Percentiles rank a stretch among this genome's conserved stretches.
These are phyloP conservation scores for Nothopassalora personata DNA, from an alignment of 2,329 filamentous ascomycete species.

Conservation along the genomic window DNA sequence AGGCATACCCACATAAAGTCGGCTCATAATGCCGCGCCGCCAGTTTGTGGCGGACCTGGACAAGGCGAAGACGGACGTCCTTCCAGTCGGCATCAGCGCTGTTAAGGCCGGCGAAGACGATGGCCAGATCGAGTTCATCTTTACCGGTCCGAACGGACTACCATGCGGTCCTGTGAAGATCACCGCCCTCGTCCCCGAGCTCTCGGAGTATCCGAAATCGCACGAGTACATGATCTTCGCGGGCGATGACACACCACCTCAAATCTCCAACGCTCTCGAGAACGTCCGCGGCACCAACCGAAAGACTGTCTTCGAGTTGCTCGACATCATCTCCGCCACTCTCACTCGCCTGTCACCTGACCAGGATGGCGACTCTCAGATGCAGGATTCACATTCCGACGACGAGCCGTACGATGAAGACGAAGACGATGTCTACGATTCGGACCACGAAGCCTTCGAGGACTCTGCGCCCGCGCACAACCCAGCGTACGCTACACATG, in stretches of 20 bases:
- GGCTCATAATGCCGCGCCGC: slow-evolving; percentile 56
- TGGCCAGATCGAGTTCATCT: slow-evolving; percentile 64
- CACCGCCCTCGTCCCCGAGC: slow-evolving; percentile 44
- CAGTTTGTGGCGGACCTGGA: slow-evolving; percentile 59
- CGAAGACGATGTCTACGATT: slow-evolving; percentile 33
- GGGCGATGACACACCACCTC: slow-evolving; percentile 42
- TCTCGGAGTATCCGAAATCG: slow-evolving; percentile 54
- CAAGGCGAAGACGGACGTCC: slow-evolving; percentile 34
- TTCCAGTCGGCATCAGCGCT: slow-evolving; percentile 47
- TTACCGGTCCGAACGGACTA: slow-evolving; percentile 25
- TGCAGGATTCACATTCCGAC: slow-evolving; percentile 36
- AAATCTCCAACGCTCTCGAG: slow-evolving; percentile 42
- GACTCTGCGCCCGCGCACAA: slow-evolving; percentile 9
- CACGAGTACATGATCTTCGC: slow-evolving; percentile 57
- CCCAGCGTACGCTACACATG: slow-evolving; percentile 8
- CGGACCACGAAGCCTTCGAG: slow-evolving; percentile 27
- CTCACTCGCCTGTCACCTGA: slow-evolving; percentile 33
- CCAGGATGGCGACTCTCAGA: slow-evolving; percentile 39
- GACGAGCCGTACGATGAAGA: slow-evolving; percentile 37
- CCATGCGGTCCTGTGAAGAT: slow-evolving; percentile 29
- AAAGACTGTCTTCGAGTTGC: slow-evolving; percentile 46
- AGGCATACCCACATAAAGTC: not conserved
- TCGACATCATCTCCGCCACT: slow-evolving; percentile 42
- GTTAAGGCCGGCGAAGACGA: slow-evolving; percentile 63
- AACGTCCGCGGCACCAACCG: slow-evolving; percentile 41